A percentile compares a stretch with the other conserved stretches of the same genome.
Conservation (phyloP, 2,329 filamentous ascomycete genomes). For the Fusarium sp. region DNA sequence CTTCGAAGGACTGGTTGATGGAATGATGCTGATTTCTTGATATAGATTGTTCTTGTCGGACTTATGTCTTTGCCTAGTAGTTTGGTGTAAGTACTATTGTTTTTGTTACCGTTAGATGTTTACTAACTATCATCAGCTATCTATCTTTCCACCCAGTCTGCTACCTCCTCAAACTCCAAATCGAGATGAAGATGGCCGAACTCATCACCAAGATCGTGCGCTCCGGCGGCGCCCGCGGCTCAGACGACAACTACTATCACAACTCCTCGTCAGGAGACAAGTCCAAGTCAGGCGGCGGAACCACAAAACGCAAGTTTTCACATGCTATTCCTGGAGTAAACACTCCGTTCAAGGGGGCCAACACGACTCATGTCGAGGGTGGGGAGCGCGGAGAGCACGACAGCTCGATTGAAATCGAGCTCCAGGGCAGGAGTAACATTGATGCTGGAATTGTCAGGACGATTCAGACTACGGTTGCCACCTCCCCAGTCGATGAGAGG, state of each 20-base stretch:
- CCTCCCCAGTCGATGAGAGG: neutral
- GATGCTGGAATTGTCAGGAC: conserved; percentile 39
- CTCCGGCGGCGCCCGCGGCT: neutral
- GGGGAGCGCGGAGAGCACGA: conserved; percentile 27
- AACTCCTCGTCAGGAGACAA: conserved; percentile 8
- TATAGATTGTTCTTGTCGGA: conserved; percentile 43
- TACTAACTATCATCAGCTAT: conserved; percentile 38
- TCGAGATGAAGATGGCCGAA: conserved; percentile 67
- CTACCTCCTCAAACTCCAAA: conserved; percentile 65
- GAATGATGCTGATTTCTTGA: neutral
- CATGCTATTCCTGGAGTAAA: conserved; percentile 1
- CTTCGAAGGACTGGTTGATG: accelerated
- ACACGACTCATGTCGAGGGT: conserved; percentile 19
- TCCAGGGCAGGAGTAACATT: neutral
- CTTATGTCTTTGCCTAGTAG: conserved; percentile 49
- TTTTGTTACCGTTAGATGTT: accelerated
- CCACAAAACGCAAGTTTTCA: neutral
- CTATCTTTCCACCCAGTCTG: conserved; percentile 61
- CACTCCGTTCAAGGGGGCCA: neutral
- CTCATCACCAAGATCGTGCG: conserved; percentile 59
- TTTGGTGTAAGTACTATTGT: conserved; percentile 39
- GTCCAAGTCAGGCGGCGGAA: neutral
- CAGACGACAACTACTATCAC: conserved; percentile 26
- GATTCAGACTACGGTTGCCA: conserved; percentile 39
- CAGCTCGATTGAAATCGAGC: conserved; percentile 12